Base-by-base conservation (phyloP, 441 rosid species). In the Gossypium gossypioides region DNA sequence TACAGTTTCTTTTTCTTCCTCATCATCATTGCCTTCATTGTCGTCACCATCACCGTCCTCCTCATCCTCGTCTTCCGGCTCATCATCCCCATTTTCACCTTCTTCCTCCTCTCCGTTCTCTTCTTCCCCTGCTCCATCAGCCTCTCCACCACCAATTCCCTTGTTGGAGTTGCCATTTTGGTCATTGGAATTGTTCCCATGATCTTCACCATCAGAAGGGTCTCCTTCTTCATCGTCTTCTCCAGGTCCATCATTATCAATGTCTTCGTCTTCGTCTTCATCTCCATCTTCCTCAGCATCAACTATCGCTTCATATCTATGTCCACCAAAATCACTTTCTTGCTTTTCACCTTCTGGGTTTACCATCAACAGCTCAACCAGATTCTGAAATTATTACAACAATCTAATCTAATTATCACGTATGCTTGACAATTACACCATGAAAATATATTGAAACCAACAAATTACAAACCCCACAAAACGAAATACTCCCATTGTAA, bases 201-300 rank as follows among this genome's bases (percentile, higher is more conserved):
- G 37, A 8, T 51, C 58, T 12, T 48, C 71, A 0, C 55, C 71
- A 16, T 15, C 57, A 15, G 59, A 54, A 16, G 29, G 48, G 25
- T 52, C 29, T 18, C 29, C 48, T 27, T 16, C 46, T 15, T 56
- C 61, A 52, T 48, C 37, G 1, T 34, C 60, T 46, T 48, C 70
- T 46, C 56, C 56, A 0, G n/a, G 25, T 13, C 42, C 71, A 27
- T 27, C 61, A 12, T 42, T 5, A 12, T 19, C 52, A 19, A 9
- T 6, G 4, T 48, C 40, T 0, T 65, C 16, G 1, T 46, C 34
- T 0, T 64, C 15, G n/a, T 13, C 71, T 1, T 27, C 71, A 8
- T 51, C 71, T 68, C 59, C 61, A 29, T 34, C 72, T 52, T 42
- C 72, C 18, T 32, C 72, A 1, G 61, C 72, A 32, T 69, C 72